phyloP scores from a whole-genome alignment of 495 filamentous ascomycete genomes.

The Trichoderma gamsii region DNA sequence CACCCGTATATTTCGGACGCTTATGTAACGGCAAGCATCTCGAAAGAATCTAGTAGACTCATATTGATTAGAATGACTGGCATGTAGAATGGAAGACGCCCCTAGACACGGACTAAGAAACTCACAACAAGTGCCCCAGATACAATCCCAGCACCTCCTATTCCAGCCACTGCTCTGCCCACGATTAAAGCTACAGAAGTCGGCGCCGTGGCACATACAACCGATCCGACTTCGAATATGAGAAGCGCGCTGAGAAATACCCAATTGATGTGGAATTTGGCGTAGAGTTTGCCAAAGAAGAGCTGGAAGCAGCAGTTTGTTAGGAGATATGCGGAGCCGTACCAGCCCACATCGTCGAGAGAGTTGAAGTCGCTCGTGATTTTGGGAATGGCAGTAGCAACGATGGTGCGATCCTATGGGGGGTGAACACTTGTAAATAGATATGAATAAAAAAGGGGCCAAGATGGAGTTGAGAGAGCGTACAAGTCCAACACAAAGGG shows the following conservation, averaged over 20 bases:
- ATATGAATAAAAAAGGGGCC: too few species aligned
- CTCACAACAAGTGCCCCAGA: constrained; percentile 31
- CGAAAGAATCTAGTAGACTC: constrained; percentile 23
- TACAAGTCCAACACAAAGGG: constrained; percentile 14
- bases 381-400: constrained; percentile 37
- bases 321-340: constrained; percentile 47
- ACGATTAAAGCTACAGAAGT: constrained; percentile 44
- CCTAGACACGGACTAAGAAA: neutral
- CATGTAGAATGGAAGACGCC: neutral
- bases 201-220: constrained; percentile 45
- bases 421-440: neutral
- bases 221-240: constrained; percentile 43
- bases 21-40: constrained; percentile 32
- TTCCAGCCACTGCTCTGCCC: constrained; percentile 50
- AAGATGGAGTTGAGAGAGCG: neutral
- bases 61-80: too few species aligned
- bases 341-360: constrained; percentile 47
- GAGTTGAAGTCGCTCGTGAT: constrained; percentile 45
- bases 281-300: constrained; percentile 48
- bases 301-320: constrained; percentile 45
- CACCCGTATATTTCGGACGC: constrained; percentile 32
- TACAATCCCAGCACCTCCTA: constrained; percentile 38
- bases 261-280: constrained; percentile 39
- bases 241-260: constrained; percentile 34
- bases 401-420: constrained; percentile 30